Percentiles rank a stretch among this genome's conserved stretches.
phyloP scores from a whole-genome alignment of 1,284 basidiomycete species.

The Abortiporus biennis region DNA sequence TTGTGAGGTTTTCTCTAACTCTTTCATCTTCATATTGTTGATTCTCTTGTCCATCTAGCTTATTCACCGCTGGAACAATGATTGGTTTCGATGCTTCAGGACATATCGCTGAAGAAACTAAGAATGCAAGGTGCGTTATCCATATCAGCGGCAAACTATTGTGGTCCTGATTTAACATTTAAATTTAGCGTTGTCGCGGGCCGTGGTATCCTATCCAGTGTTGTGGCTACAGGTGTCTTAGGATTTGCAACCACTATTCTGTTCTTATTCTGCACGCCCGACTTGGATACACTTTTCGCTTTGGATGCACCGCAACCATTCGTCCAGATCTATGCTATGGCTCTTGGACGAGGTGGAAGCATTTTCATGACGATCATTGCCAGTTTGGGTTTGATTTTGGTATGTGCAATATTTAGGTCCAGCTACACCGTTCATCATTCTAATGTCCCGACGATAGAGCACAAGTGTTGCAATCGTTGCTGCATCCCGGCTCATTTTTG shows the following conservation, averaged over 20 bases:
- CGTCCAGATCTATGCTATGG: constrained; percentile 77
- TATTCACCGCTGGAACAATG: constrained; percentile 79
- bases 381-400: constrained; percentile 70
- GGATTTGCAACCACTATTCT: constrained; percentile 75
- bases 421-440: background rate
- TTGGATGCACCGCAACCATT: constrained; percentile 82
- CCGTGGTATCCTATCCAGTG: constrained; percentile 72
- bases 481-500: constrained; percentile 78
- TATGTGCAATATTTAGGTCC: constrained; percentile 27
- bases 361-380: constrained; percentile 83
- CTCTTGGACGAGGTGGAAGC: constrained; percentile 70
- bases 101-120: constrained; percentile 86
- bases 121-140: constrained; percentile 62
- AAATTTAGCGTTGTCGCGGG: constrained; percentile 60
- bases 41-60: constrained; percentile 32
- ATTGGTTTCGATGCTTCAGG: constrained; percentile 87
- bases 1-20: constrained; percentile 41
- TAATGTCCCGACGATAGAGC: constrained; percentile 41
- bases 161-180: constrained; percentile 2
- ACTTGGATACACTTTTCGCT: constrained; percentile 66
- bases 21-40: constrained; percentile 8
- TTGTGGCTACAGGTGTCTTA: constrained; percentile 66
- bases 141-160: constrained; percentile 1
- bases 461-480: constrained; percentile 81
- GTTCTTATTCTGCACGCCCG: constrained; percentile 82